Evolutionary conservation across 169 alveolate species (phyloP).

Genomic region (Plasmodium fragile): DNA sequence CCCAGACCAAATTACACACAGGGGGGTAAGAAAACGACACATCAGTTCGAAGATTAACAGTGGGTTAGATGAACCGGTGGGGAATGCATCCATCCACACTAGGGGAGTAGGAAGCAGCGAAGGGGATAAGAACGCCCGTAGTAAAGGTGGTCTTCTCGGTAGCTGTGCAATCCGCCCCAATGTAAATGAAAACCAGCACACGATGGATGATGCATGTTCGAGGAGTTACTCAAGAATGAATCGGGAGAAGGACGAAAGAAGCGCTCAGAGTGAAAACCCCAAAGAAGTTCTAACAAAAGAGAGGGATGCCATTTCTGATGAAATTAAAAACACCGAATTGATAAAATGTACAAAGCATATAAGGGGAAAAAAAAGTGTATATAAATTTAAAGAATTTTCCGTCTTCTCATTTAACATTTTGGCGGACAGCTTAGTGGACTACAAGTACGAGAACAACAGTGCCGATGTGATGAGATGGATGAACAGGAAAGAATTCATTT

Average conservation of each 20-base stretch:
- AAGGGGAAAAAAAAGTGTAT: constrained; percentile 15
- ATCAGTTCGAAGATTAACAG: not conserved
- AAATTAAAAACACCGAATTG: not conserved
- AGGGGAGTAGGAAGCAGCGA: not conserved
- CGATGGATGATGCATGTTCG: constrained; percentile 16
- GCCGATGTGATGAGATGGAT: constrained; percentile 83
- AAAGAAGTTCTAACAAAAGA: not conserved
- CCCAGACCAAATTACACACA: not conserved
- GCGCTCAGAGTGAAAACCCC: not conserved
- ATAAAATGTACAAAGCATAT: not conserved
- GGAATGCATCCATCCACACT: not conserved
- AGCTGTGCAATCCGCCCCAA: not conserved
- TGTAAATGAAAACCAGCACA: not conserved
- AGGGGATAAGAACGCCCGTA: not conserved
- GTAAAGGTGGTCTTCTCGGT: not conserved
- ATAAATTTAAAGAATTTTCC: constrained; percentile 56
- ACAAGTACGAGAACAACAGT: constrained; percentile 82
- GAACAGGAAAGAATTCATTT: constrained; percentile 79
- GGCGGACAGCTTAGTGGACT: constrained; percentile 86
- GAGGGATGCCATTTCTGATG: not conserved
- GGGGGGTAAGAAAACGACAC: not conserved
- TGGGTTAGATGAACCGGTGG: not conserved
- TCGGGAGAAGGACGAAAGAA: not conserved
- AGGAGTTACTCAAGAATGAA: not conserved
- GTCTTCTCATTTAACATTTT: constrained; percentile 80